Conservation (phyloP, 148 eudicot species). For the Rhododendron williamsianum region DNA sequence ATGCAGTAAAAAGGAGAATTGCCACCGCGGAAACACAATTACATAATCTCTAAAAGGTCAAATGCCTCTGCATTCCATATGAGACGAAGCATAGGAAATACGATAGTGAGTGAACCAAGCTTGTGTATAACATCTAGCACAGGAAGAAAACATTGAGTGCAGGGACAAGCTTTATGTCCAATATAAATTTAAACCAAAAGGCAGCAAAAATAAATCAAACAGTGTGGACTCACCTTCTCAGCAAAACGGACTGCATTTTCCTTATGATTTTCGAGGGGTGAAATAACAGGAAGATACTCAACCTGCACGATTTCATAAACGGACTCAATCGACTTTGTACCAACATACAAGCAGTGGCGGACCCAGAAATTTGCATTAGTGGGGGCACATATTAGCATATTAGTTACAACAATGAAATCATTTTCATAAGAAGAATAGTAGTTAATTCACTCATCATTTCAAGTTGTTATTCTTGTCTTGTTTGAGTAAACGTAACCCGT, state of each 20-base stretch:
- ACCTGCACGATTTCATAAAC: constrained; percentile 37
- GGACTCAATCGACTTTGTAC: neutral
- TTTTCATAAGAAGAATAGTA: neutral
- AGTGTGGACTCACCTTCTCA: constrained; percentile 50
- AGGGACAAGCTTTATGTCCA: neutral
- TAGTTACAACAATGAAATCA: too few relatives aligned
- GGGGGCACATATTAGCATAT: too few relatives aligned
- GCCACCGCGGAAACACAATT: neutral
- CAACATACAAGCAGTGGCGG: neutral
- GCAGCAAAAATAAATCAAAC: constrained; percentile 7
- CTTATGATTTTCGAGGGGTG: constrained; percentile 55
- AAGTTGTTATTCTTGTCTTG: neutral
- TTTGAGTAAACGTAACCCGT: neutral
- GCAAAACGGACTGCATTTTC: constrained; percentile 56
- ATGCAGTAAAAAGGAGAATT: neutral
- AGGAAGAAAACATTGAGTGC: neutral
- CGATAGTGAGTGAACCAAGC: neutral
- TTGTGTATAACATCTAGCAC: neutral
- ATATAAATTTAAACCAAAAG: neutral
- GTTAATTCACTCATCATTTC: neutral
- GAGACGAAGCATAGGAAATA: neutral
- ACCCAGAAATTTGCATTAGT: neutral
- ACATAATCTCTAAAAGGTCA: neutral
- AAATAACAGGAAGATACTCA: constrained; percentile 78
- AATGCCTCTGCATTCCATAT: neutral